Percentiles rank a stretch among this genome's conserved stretches.
Conservation (phyloP, 2,329 filamentous ascomycete genomes). For the Fusarium nurragi region DNA sequence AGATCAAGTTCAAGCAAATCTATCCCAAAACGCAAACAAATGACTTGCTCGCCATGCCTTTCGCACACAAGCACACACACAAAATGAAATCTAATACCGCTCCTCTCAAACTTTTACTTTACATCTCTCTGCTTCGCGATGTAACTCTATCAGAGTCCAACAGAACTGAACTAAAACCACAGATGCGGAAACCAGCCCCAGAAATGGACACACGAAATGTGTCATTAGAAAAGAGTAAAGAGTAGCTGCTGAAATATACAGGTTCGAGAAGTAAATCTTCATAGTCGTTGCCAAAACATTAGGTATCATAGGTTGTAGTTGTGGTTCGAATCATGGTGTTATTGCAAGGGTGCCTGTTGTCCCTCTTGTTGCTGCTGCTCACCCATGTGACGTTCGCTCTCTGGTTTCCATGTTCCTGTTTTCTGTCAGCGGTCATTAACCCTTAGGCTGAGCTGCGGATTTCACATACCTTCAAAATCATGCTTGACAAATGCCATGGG, state of each 20-base stretch:
- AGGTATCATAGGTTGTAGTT: slow-evolving; percentile 35
- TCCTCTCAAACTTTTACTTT: slow-evolving; percentile 34
- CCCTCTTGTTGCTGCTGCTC: slow-evolving; percentile 47
- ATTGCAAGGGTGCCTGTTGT: slow-evolving; percentile 35
- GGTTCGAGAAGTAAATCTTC: slow-evolving; percentile 42
- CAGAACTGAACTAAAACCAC: slow-evolving; percentile 15
- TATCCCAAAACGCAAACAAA: slow-evolving; percentile 31
- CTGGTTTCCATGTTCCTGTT: slow-evolving; percentile 79
- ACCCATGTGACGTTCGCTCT: slow-evolving; percentile 75
- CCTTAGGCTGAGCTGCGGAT: neutral
- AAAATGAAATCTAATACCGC: slow-evolving; percentile 31
- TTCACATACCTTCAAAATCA: slow-evolving; percentile 83
- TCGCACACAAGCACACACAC: neutral
- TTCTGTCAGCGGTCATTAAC: slow-evolving; percentile 1
- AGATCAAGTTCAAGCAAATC: slow-evolving; percentile 23
- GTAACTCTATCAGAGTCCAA: slow-evolving; percentile 25
- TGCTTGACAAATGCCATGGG: slow-evolving; percentile 98
- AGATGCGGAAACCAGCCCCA: slow-evolving; percentile 38
- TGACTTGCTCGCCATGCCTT: slow-evolving; percentile 22
- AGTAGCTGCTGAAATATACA: slow-evolving; percentile 44
- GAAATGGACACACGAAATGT: slow-evolving; percentile 26
- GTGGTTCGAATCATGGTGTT: slow-evolving; percentile 22
- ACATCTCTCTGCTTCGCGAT: slow-evolving; percentile 29
- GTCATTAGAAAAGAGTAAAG: slow-evolving; percentile 44
- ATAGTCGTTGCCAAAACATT: slow-evolving; percentile 40